A percentile compares a stretch with the other conserved stretches of the same genome.
phyloP scores from a whole-genome alignment of 371 early-diverging fungal genomes.

The Batkoa obscura region DNA sequence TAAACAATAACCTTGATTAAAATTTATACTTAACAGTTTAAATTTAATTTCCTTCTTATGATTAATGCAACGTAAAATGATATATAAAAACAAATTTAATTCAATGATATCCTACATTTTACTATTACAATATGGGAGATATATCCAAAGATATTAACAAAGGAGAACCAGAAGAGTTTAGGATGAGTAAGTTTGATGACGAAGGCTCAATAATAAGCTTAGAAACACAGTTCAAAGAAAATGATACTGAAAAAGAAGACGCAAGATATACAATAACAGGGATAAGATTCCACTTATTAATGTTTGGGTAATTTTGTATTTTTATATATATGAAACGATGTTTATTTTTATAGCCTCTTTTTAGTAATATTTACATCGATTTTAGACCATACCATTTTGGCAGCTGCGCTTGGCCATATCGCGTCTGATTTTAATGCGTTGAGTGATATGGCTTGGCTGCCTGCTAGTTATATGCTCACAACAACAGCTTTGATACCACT shows the following conservation, averaged over 20 bases:
- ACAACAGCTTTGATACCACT: constrained; percentile 40
- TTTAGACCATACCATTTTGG: constrained; percentile 53
- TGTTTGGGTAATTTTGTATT: not conserved
- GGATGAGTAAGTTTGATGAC: too few species aligned
- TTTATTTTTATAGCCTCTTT: constrained; percentile 9
- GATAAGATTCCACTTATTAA: not conserved
- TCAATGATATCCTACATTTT: too few species aligned
- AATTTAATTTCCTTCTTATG: too few species aligned
- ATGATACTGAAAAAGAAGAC: not conserved
- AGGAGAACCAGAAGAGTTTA: too few species aligned
- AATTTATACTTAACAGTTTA: too few species aligned
- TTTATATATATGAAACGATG: not conserved
- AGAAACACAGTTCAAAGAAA: too few species aligned
- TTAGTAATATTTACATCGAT: constrained; percentile 32
- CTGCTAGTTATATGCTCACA: constrained; percentile 51
- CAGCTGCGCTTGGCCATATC: constrained; percentile 54
- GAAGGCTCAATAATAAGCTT: too few species aligned
- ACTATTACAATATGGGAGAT: too few species aligned
- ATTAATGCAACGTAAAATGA: too few species aligned
- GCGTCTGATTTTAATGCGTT: constrained; percentile 51
- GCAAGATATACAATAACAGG: not conserved
- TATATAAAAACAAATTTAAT: too few species aligned
- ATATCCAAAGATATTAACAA: too few species aligned
- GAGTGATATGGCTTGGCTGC: constrained; percentile 42
- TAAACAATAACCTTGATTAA: too few species aligned